phyloP scores from a whole-genome alignment of 2,329 filamentous ascomycete species.

The Coniochaeta sp. region DNA sequence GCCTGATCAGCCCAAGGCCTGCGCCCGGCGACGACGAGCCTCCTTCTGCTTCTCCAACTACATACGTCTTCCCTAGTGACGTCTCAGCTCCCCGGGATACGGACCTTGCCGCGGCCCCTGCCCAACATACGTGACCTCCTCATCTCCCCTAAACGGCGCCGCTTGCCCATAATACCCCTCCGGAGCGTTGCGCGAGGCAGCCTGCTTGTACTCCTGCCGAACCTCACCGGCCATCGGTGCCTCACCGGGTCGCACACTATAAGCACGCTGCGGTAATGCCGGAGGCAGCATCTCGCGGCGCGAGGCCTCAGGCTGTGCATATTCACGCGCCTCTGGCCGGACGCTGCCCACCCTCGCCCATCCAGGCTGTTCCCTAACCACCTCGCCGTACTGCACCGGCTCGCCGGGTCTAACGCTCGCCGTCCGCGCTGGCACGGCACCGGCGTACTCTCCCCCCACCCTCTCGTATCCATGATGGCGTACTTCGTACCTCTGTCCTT shows the following conservation, averaged over 20 bases:
- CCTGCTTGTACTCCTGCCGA: constrained; percentile 30
- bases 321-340: constrained; percentile 47
- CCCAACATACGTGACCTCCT: constrained; percentile 14
- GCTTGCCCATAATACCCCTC: constrained; percentile 22
- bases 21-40: too few relatives aligned
- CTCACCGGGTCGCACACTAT: constrained; percentile 24
- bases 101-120: background rate
- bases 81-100: background rate
- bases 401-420: constrained; percentile 7
- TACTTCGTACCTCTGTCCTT: background rate
- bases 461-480: background rate
- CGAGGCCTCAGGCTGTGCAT: constrained; percentile 33
- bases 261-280: constrained; percentile 19
- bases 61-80: too few relatives aligned
- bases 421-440: background rate
- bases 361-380: constrained; percentile 17
- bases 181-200: constrained; percentile 26
- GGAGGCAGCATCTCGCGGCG: constrained; percentile 21
- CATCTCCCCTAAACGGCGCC: constrained; percentile 2
- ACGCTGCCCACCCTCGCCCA: constrained; percentile 44
- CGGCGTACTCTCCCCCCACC: background rate
- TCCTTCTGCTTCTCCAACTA: too few relatives aligned
- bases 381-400: constrained; percentile 21
- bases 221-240: constrained; percentile 14
- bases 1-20: too few relatives aligned